Evolutionary conservation across 805 yeast species (phyloP), one percentile per base, ranked within the genome.

Genomic region (Deakozyma indianensis): DNA sequence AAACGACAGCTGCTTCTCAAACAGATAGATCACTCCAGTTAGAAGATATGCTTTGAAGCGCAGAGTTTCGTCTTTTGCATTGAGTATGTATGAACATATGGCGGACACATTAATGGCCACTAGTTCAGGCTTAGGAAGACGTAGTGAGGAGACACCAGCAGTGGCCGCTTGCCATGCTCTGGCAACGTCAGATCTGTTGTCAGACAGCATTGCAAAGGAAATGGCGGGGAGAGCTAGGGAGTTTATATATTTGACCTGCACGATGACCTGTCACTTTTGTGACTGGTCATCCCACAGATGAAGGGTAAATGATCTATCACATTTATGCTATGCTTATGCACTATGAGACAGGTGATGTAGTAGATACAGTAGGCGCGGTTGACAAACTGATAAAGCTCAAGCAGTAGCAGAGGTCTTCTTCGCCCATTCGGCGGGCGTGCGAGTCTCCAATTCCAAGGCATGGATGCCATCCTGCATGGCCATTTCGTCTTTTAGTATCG

Each of bases 401-500:
- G 28, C 7, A 7, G 14, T 14, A 25, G 28, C 28, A 14, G 28
- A 25, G 28, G 14, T 7, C 38, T 32, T 32, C 38, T 32, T 32
- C 5, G 38, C 18, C 38, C 38, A 32, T 53, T 83, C 90, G 41
- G 65, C 69, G 1, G 74, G 73, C 1, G 96, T 86, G 62, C 81
- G 82, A 0, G 95, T 81, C 59, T 77, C 77, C 64, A 88, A 70
- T 58, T 86, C 96, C 49, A 88, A 66, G 0, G 96, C 96, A 65
- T 88, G 97, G 18, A 90, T 76, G 1, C 92, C 88, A 47, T 76
- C 72, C 25, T 64, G 67, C 48, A 47, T 51, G 43, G 74, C 70
- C 54, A 88, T 64, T 57, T 88, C 96, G 23, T 84, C 84, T 45
- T 74, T 76, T 41, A 90, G 67, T 43, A 83, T 57, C 43, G 65